Evolutionary conservation across 768 basidiomycete species (phyloP), one percentile per base, ranked within the genome.

Genomic region (Leccinum subgranulosum): DNA sequence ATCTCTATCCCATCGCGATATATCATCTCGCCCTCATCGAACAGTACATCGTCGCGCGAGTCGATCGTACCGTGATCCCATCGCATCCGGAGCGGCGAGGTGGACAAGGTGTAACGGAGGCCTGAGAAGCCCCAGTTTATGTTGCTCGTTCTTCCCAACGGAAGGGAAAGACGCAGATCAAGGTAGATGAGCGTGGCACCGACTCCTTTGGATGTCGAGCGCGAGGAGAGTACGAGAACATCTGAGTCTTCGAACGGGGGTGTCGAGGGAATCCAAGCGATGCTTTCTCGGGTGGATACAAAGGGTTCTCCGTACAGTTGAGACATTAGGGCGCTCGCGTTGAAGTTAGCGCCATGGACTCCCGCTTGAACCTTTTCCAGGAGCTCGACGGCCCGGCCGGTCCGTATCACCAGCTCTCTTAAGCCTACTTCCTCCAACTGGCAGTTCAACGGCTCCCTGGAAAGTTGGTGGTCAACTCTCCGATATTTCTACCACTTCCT

Each of bases 201-300:
- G 36, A 68, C 47, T 17, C 11, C 57, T 8, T 56, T 49, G 23
- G 63, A 63, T 6, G 69, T 66, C 6, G 64, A 60, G 8, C 67
- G 67, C 28, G 67, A 69, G 12, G 61, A 71, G n/a, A 68, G 55
- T 29, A 70, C 67, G 25, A 71, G 64, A 23, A 70, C 69, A 23
- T 63, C 61, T 3, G 64, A 68, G 48, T 68, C 67, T 54, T 70
- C 69, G 49, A 53, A 70, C 29, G 57, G 27, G 12, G 58, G 57
- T 11, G 53, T 41, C 10, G 51, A 63, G 11, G 61, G 56, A 43
- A 60, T 49, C 66, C 66, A 69, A 25, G 67, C 58, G 21, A 69
- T 69, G 47, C 53, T 69, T 33, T 69, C 45, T 23, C 69, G 67
- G 1, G 14, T 46, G 6, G 61, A 64, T 45, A 69, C 48, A 45